These are phyloP conservation scores for Euphrasia confusa DNA, from an alignment of 257 asterid genomes.

Conservation along the genomic window DNA sequence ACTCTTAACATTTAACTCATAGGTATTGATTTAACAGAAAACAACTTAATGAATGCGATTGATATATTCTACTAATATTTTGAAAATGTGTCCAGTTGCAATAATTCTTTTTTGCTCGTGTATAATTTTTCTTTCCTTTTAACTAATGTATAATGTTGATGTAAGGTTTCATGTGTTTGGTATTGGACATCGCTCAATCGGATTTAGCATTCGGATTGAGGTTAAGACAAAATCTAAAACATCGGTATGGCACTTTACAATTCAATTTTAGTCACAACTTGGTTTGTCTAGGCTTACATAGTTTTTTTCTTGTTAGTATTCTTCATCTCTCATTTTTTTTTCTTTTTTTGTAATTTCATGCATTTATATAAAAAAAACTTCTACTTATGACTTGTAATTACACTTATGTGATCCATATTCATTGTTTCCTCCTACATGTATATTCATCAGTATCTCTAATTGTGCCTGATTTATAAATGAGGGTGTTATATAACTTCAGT, in stretches of 20 bases:
- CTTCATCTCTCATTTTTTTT: too few relatives aligned
- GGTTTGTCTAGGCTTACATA: not conserved
- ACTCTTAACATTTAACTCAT: not conserved
- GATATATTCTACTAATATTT: not conserved
- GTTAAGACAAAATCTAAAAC: conserved; percentile 73
- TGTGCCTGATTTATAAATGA: too few relatives aligned
- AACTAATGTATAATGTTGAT: conserved; percentile 16
- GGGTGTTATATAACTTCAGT: too few relatives aligned
- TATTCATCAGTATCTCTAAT: too few relatives aligned
- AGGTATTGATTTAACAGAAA: not conserved
- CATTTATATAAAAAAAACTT: too few relatives aligned
- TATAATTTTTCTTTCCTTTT: not conserved
- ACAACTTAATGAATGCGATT: conserved; percentile 1
- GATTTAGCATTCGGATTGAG: conserved; percentile 76
- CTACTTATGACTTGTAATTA: too few relatives aligned
- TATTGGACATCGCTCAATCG: conserved; percentile 74
- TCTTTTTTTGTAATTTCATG: too few relatives aligned
- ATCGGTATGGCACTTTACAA: conserved; percentile 49
- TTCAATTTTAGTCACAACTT: conserved; percentile 8
- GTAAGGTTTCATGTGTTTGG: conserved; percentile 95
- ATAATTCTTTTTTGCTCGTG: not conserved
- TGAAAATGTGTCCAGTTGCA: conserved; percentile 7
- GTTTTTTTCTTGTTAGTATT: too few relatives aligned
- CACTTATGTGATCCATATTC: not conserved
- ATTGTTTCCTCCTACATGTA: too few relatives aligned